Evolutionary conservation across 306 rosid species (phyloP), one percentile per base, ranked within the genome.

Genomic region (Crataegus laevigata): DNA sequence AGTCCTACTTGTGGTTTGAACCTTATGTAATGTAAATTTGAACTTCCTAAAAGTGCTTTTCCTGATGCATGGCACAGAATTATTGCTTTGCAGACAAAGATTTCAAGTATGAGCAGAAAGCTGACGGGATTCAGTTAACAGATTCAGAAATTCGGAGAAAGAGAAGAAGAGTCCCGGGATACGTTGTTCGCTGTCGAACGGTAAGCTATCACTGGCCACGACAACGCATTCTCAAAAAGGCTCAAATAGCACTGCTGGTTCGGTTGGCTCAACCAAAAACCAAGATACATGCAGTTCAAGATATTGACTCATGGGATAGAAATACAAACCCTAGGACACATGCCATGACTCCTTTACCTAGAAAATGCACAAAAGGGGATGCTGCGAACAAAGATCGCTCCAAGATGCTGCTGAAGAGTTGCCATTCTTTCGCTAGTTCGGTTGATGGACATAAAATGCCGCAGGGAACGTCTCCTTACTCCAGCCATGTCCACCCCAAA

Each of bases 401-500:
- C 25, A 72, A 58, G 38, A 34, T 54, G 32, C 29, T 17, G 65
- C 38, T 5, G 25, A 64, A 3, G 64, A 22, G 64, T 64, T 28
- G 43, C 12, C 62, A 66, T 65, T 66, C 77, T 28, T 54, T 66
- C 28, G 40, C 58, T 38, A 4, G 52, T 29, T 26, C 25, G 1
- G 24, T 47, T 71, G 57, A 61, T 26, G 76, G 71, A 50, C 28
- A 28, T n/a, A 63, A 75, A 47, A 21, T 17, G 26, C 43, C 28
- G 5, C 60, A 67, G 10, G 70, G 66, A 34, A 66, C 25, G 24
- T 57, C 25, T 1, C 34, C 71, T 73, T 58, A 30, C 43, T 24
- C 47, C 19, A 78, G 77, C 50, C 82, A 75, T 75, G 80, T 80
- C 68, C 77, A 80, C 30, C 77, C 80, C 69, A 80, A 75, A 66